Evolutionary conservation across 345 rosid genomes (phyloP), one percentile per base, ranked within the genome.

Genomic region (Orychophragmus violaceus): DNA sequence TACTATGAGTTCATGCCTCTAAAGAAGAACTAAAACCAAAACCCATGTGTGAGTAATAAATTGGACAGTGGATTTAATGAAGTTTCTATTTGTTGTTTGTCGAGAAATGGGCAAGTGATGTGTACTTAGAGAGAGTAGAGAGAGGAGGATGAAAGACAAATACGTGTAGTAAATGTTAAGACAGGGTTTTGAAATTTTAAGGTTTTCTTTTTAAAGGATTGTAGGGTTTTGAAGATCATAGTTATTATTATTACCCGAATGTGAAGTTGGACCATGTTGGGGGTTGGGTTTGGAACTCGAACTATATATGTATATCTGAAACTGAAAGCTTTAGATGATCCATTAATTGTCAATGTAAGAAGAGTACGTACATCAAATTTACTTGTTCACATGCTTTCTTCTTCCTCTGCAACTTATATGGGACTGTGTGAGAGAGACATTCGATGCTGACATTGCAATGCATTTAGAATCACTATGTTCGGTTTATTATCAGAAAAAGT

Each of bases 1-100:
- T 81, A 64, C 59, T 74, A 84, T 55, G 87, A 86, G 82, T 86
- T 84, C 72, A 79, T 86, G 55, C 88, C 91, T 53, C 76, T 79
- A 12, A 49, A 12, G 71, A 86, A 77, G 78, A 82, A 74, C 53
- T 84, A 74, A 84, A 63, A 64, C 66, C 50, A 14, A 59, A 35
- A 56, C 35, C 76, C 85, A 77, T 81, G 87, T 79, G 84, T 72
- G 72, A 54, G 21, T 67, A 66, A 72, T 52, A 52, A 70, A 70
- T 61, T 5, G 4, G 60, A 29, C 59, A 11, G n/a, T 6, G 11
- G 33, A 44, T 46, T 58, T 14, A 46, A 28, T 69, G 66, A 59
- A 29, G 53, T 58, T 58, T 24, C 8, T 25, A 10, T 61, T 41
- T 61, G 60, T 51, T 70, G 53, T 61, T 60, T 70, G 53, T 70